Evolutionary conservation across 495 filamentous ascomycete genomes (phyloP).

Genomic region (Penicillium ucsense): DNA sequence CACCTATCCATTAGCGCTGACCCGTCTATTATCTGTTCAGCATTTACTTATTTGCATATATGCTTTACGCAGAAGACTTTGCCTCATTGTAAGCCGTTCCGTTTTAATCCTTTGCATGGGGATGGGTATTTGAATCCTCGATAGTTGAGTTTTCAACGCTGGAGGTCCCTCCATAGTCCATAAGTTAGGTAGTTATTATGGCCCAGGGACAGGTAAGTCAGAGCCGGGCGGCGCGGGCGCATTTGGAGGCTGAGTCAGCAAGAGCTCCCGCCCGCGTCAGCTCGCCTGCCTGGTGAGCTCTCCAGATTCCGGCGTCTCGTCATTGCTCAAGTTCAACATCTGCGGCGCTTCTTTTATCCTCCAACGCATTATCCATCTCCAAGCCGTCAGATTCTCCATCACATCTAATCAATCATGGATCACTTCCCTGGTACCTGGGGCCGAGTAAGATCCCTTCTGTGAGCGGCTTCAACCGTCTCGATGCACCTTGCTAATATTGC

Average conservation of each 20-base stretch:
- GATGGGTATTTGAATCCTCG: too few species aligned
- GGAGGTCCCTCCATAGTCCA: too few species aligned
- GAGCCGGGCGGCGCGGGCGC: too few species aligned
- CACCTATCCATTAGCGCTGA: too few species aligned
- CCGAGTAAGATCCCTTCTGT: conserved; percentile 54
- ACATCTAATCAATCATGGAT: conserved; percentile 54
- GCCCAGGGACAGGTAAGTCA: too few species aligned
- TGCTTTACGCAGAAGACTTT: too few species aligned
- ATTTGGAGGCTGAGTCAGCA: conserved; percentile 13
- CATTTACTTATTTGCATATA: too few species aligned
- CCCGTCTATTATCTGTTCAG: too few species aligned
- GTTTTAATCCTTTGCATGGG: too few species aligned
- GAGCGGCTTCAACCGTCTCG: not conserved
- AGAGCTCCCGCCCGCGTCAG: conserved; percentile 27
- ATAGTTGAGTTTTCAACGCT: too few species aligned
- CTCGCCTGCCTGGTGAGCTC: conserved; percentile 29
- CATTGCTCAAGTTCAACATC: conserved; percentile 14
- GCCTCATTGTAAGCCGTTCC: too few species aligned
- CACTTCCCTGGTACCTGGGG: conserved; percentile 95
- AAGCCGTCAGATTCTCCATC: not conserved
- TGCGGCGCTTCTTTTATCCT: conserved; percentile 6
- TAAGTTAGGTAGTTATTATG: too few species aligned
- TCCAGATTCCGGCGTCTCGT: conserved; percentile 10
- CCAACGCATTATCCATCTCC: not conserved
- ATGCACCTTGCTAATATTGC: conserved; percentile 20